Base-by-base conservation (phyloP, 805 yeast species). In the Kluyveromyces starmeri region DNA sequence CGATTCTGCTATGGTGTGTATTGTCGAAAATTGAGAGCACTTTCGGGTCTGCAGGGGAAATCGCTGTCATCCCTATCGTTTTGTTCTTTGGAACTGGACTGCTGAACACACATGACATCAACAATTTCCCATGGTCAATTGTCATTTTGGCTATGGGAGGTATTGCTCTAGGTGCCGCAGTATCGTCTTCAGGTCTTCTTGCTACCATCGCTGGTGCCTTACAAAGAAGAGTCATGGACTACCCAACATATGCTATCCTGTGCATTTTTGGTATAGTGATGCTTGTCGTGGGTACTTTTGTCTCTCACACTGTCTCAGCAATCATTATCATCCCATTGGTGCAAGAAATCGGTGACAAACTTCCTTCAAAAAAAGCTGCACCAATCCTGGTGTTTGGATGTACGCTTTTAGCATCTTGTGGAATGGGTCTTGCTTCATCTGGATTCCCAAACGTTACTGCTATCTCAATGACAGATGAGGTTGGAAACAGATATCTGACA, bases 381-480 rank as follows among this genome's bases (percentile, higher is more conserved):
- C 70, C 86, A 43, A 53, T 89, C 29, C 64, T 92, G 46, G 80
- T 92, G 30, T 70, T 75, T 77, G 59, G 66, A 4, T 60, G 76
- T 3, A 74, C 79, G 0, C 51, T 75, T 36, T 64, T 92, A 42
- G 84, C 96, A 50, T 89, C 97, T 0, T 78, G 83, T 23, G 98
- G 97, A 2, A 92, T 92, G 97, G 97, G 96, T 1, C 64, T 92
- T 35, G 97, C 98, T 19, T 92, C 97, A 0, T 83, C 95, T 2
- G 97, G 98, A 0, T 89, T 92, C 67, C 98, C 98, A 4, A 92
- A 92, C 50, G 96, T 92, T 22, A 86, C 97, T 0, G 98, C 97
- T 0, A 85, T 92, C 42, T 86, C 96, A 39, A 75, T 86, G 75
- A 78, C 88, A 5, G 95, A 92, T 56, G 95, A 84, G 49, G 71